A percentile compares a stretch with the other conserved stretches of the same genome.
These are phyloP conservation scores for Laguncularia racemosa DNA, from an alignment of 345 rosid species.

Conservation along the genomic window DNA sequence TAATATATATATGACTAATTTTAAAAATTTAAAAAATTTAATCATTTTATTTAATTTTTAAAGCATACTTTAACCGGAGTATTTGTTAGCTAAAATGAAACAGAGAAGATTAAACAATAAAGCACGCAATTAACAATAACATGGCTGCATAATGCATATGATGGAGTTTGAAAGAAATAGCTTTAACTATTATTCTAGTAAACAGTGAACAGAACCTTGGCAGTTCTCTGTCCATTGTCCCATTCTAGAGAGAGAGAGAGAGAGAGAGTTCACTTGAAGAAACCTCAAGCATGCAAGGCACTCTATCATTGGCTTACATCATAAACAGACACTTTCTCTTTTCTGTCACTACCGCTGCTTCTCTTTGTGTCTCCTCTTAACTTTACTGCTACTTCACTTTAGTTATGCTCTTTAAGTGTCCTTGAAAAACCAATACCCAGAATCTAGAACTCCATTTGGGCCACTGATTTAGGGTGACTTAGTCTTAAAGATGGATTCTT, in stretches of 20 bases:
- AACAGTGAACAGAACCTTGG: constrained; percentile 22
- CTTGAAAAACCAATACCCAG: background rate
- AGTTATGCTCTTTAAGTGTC: background rate
- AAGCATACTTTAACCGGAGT: too few relatives aligned
- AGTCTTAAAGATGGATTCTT: constrained; percentile 5
- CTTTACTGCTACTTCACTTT: background rate
- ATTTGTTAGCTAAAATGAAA: too few relatives aligned
- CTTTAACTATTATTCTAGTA: constrained; percentile 2
- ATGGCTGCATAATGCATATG: too few relatives aligned
- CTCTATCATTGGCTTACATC: constrained; percentile 12
- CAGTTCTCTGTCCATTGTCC: constrained; percentile 36
- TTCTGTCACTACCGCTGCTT: constrained; percentile 18
- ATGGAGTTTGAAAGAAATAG: too few relatives aligned
- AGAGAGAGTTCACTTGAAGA: constrained; percentile 5
- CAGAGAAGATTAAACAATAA: too few relatives aligned
- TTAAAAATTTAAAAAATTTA: too few relatives aligned
- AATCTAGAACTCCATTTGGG: background rate
- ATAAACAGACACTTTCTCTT: constrained; percentile 3
- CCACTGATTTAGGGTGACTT: background rate
- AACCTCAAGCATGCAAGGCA: constrained; percentile 7
- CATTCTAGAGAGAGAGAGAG: constrained; percentile 10
- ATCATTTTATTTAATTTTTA: too few relatives aligned
- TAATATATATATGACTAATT: too few relatives aligned
- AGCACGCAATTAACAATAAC: too few relatives aligned
- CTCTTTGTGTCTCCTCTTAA: constrained; percentile 14